phyloP scores from a whole-genome alignment of 2,329 filamentous ascomycete genomes.

The Teratosphaeria pseudoeucalypti region DNA sequence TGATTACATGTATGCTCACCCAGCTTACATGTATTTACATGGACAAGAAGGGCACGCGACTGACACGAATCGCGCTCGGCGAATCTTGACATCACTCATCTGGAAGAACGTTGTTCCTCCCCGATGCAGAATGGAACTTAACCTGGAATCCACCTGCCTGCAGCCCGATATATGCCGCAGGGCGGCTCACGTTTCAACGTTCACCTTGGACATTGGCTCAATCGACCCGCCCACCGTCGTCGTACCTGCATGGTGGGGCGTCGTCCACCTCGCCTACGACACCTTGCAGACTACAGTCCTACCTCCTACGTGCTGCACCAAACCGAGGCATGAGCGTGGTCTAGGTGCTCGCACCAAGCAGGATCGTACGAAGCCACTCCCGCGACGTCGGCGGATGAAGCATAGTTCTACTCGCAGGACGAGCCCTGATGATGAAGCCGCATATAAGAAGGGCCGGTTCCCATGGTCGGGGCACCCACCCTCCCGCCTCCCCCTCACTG shows the following conservation, averaged over 20 bases:
- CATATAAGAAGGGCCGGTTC: background rate
- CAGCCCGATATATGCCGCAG: background rate
- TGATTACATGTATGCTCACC: background rate
- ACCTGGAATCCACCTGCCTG: too few relatives aligned
- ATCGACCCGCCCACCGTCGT: background rate
- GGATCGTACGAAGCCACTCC: background rate
- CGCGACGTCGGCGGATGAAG: background rate
- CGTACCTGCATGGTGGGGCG: background rate
- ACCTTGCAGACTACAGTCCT: background rate
- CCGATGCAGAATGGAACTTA: background rate
- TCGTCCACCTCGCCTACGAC: background rate
- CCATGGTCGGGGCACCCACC: background rate
- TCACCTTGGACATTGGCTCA: background rate
- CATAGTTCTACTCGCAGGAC: background rate
- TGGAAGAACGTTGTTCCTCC: background rate
- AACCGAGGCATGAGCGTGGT: background rate
- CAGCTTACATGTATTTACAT: too few relatives aligned
- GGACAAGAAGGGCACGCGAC: background rate
- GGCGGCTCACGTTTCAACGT: background rate
- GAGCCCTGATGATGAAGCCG: background rate
- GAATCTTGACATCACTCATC: background rate
- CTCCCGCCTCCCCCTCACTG: background rate
- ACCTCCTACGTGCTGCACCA: background rate
- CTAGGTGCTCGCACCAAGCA: background rate
- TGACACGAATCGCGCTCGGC: background rate